Evolutionary conservation across 2,329 filamentous ascomycete genomes (phyloP), one percentile per base, ranked within the genome.

Genomic region (Trichoderma citrinoviride): DNA sequence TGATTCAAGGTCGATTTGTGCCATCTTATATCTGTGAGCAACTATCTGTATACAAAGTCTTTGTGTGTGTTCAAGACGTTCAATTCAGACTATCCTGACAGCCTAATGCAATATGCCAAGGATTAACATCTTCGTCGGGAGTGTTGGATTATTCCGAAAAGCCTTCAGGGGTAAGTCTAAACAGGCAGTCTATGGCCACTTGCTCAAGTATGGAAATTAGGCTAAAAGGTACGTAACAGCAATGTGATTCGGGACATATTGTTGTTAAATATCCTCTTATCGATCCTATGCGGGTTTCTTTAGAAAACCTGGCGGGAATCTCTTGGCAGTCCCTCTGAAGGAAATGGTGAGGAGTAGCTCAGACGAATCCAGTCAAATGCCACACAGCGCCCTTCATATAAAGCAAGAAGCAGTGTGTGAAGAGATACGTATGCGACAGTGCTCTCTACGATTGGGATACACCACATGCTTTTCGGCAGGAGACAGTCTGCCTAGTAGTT

Each of bases 401-500:
- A 29, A 29, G 29, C 5, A 29, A 8, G 8, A 7, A 8, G 6
- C 12, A 37, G 12, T 3, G 14, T 12, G 7, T 37, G 1, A 14
- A 5, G 12, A 37, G 33, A 37, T 14, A n/a, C n/a, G 10, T 5
- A 10, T 14, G 3, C 5, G 12, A 5, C 2, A 3, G 33, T 1
- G 0, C 14, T 10, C 12, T 37, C 4, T 5, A 33, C 5, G 3
- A 37, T 12, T 3, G 52, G 3, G 12, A 5, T 10, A 17, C 21
- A 14, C 46, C 44, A 5, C 8, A 47, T 47, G n/a, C 10, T 6
- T 4, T 21, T 27, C 15, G 23, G n/a, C n/a, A n/a, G n/a, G n/a
- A n/a, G n/a, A n/a, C 7, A 17, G 33, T 2, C 8, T 1, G 1
- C 8, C 12, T 3, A 3, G 10, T 1, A 25, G 7, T 7, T 7